Percentiles rank a stretch among this genome's conserved stretches.
These are phyloP conservation scores for Globisporangium alternatum DNA, from an alignment of 352 stramenopile species.

Conservation along the genomic window DNA sequence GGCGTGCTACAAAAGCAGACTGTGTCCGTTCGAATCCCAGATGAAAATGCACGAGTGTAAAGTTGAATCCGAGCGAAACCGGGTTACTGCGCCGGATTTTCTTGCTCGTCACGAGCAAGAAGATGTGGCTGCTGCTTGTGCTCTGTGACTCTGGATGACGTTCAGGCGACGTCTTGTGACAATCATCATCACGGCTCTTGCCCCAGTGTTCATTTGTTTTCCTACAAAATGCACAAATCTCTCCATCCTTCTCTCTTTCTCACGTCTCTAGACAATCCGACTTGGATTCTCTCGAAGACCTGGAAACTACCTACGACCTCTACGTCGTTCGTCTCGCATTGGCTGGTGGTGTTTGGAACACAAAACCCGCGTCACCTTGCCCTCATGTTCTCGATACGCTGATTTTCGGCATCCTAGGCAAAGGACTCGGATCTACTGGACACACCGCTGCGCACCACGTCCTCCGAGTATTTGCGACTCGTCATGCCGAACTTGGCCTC, in stretches of 20 bases:
- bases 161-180: too few species aligned
- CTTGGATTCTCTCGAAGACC: not conserved
- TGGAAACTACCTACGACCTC: not conserved
- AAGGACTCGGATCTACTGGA: slow-evolving; percentile 15
- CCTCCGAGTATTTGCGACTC: slow-evolving; percentile 27
- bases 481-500: slow-evolving; percentile 51
- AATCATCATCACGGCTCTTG: too few species aligned
- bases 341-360: too few species aligned
- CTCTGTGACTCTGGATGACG: too few species aligned
- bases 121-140: too few species aligned
- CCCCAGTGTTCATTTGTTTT: too few species aligned
- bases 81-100: not conserved
- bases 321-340: not conserved
- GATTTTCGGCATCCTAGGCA: not conserved
- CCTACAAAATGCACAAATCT: not conserved
- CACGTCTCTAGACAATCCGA: not conserved
- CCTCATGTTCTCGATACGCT: too few species aligned
- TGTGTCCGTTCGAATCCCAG: slow-evolving; percentile 5
- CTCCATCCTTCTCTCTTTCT: not conserved
- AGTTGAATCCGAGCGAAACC: not conserved
- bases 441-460: slow-evolving; percentile 16
- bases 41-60: not conserved
- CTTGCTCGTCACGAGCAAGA: too few species aligned
- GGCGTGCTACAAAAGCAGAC: not conserved
- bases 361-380: not conserved